Conservation (phyloP, 495 filamentous ascomycete genomes). For the Lophium mytilinum region DNA sequence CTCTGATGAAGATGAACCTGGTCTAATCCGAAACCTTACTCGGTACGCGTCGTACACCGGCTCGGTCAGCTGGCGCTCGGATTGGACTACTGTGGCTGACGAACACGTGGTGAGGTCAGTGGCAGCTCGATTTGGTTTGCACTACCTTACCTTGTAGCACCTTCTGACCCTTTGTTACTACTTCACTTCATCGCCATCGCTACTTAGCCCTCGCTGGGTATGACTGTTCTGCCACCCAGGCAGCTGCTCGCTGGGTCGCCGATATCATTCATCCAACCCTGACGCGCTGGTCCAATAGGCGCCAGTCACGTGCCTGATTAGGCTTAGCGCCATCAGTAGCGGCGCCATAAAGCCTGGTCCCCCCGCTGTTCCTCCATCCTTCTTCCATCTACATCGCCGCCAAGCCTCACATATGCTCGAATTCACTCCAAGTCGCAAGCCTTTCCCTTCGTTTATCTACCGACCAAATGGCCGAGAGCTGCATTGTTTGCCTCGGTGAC, state of each 20-base stretch:
- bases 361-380: not conserved
- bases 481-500: constrained; percentile 92
- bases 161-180: too few relatives aligned
- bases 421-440: not conserved
- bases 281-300: too few relatives aligned
- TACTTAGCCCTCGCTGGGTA: too few relatives aligned
- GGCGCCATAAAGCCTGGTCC: not conserved
- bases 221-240: not conserved
- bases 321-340: not conserved
- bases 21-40: too few relatives aligned
- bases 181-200: too few relatives aligned
- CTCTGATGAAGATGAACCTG: too few relatives aligned
- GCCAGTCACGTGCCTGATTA: too few relatives aligned
- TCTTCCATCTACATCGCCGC: constrained; percentile 17
- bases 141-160: too few relatives aligned
- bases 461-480: constrained; percentile 72
- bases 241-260: not conserved
- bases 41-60: not conserved
- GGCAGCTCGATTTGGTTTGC: not conserved
- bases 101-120: constrained; percentile 19
- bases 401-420: constrained; percentile 1
- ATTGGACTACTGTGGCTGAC: not conserved
- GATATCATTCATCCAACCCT: too few relatives aligned
- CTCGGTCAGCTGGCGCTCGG: not conserved
- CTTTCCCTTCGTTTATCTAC: constrained; percentile 3